These are phyloP conservation scores for Scenedesmus sp. DNA, from an alignment of 163 green algal genomes.

Conservation along the genomic window DNA sequence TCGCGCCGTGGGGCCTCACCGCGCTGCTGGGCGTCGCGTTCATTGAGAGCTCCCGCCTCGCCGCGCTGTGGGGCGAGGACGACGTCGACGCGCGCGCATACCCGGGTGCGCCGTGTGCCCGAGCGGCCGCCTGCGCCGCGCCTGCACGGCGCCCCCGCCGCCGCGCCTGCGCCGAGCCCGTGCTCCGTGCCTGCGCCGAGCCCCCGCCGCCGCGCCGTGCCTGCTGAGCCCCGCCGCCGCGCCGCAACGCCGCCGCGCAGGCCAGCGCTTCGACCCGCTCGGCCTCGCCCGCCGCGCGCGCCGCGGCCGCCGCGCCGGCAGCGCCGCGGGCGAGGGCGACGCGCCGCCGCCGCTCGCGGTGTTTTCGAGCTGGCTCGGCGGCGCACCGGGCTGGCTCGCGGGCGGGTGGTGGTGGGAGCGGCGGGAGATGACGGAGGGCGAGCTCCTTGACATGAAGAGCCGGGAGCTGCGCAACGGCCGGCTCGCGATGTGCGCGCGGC, in stretches of 20 bases:
- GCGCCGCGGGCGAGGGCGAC: neutral
- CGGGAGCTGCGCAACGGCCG: conserved; percentile 61
- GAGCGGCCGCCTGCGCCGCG: neutral
- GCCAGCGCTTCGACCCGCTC: conserved; percentile 37
- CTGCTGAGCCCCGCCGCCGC: no score
- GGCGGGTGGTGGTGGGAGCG: conserved; percentile 42
- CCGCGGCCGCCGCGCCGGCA: neutral
- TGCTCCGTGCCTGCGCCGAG: no score
- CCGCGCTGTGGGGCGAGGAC: conserved; percentile 36
- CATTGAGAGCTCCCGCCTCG: conserved; percentile 37
- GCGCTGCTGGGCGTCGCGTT: conserved; percentile 8
- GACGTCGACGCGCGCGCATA: conserved; percentile 38
- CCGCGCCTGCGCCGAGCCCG: neutral
- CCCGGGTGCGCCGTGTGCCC: conserved; percentile 3
- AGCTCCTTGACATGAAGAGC: conserved; percentile 48
- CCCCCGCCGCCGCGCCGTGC: no score
- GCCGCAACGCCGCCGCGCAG: no score
- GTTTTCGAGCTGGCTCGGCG: conserved; percentile 40
- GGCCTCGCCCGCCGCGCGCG: conserved; percentile 6
- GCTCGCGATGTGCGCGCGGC: conserved; percentile 51
- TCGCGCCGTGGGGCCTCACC: conserved; percentile 18
- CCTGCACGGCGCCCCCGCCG: neutral
- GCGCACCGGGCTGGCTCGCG: conserved; percentile 35
- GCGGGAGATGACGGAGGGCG: conserved; percentile 31
- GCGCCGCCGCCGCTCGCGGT: conserved; percentile 22